Evolutionary conservation across 139 green algal species (phyloP), one percentile per base, ranked within the genome.

Genomic region (Chlorella sorokiniana): DNA sequence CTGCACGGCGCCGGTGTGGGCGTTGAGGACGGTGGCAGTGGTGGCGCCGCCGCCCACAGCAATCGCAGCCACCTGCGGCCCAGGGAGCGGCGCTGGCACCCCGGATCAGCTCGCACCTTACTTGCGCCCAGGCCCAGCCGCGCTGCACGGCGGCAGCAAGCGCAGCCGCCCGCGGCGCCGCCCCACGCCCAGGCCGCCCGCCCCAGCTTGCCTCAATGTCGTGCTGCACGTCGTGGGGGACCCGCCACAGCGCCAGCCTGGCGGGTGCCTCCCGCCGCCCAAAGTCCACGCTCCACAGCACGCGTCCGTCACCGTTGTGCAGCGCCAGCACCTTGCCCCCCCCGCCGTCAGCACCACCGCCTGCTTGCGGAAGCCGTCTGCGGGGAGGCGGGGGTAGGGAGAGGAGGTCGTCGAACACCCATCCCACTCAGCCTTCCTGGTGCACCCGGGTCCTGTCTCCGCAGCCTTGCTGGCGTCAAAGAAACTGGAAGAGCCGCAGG

Each of bases 221-320:
- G 63, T 92, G 83, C 4, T 84, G 76, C 31, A 90, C 63, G 62
- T 95, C 91, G 79, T 94, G 90, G n/a, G 88, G 92, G n/a, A 79
- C 74, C 27, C 79, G 84, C 91, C 92, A 94, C 14, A 68, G 51
- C 27, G 86, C 78, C 76, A 93, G 42, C 25, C 79, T 81, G 64
- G 71, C 29, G 5, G 81, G 69, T 3, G 29, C 16, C 22, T 37
- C 56, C 0, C 41, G 41, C 14, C 54, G 54, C 14, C 71, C 67
- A 27, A 83, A 83, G 48, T 81, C 35, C 18, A 83, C 69, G 5
- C 83, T 76, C 95, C 95, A 98, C 25, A 98, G 51, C 35, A 93
- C 70, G 31, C 86, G 89, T 4, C 96, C 95, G 79, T 98, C 93
- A 18, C 96, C 94, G 23, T 91, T 97, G 89, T 99, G 96, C 73